A percentile compares a stretch with the other conserved stretches of the same genome.
Evolutionary conservation across 1,139 yeast species (phyloP).

Genomic region (Geotrichum restrictum): DNA sequence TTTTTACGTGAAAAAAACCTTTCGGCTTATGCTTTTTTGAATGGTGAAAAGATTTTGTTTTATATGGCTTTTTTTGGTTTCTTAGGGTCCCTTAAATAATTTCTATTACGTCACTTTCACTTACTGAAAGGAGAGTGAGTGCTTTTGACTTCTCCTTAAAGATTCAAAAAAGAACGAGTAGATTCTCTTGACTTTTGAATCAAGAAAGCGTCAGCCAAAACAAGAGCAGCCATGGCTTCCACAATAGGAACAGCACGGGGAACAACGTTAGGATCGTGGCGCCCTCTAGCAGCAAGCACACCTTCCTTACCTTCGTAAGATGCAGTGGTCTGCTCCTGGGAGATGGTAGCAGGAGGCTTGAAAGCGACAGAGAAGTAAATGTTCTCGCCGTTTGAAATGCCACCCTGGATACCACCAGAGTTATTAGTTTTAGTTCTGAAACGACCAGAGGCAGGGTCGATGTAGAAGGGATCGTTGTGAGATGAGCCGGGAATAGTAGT

Average conservation of each 20-base stretch:
- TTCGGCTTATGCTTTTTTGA: no score
- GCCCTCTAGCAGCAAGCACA: slow-evolving; percentile 88
- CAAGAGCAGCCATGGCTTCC: slow-evolving; percentile 96
- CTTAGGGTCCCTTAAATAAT: no score
- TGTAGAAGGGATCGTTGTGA: slow-evolving; percentile 72
- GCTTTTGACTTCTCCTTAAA: no score
- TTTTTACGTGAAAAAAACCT: no score
- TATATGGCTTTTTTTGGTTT: no score
- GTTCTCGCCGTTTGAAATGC: slow-evolving; percentile 92
- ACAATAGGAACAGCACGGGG: slow-evolving; percentile 98
- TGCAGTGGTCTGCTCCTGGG: slow-evolving; percentile 85
- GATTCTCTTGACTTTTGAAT: slow-evolving; percentile 82
- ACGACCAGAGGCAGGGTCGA: slow-evolving; percentile 40
- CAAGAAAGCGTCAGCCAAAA: slow-evolving; percentile 77
- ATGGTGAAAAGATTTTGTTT: no score
- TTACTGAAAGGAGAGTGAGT: no score
- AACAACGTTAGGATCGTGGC: slow-evolving; percentile 97
- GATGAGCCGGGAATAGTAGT: slow-evolving; percentile 85
- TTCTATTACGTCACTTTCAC: no score
- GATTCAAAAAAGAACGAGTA: slow-evolving; percentile 33
- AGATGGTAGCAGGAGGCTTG: slow-evolving; percentile 96
- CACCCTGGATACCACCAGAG: slow-evolving; percentile 98
- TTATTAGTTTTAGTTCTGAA: slow-evolving; percentile 84
- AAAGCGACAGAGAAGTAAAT: slow-evolving; percentile 93
- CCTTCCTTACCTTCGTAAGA: slow-evolving; percentile 86